phyloP scores from a whole-genome alignment of 2,329 filamentous ascomycete species.

The Seiridium cupressi region DNA sequence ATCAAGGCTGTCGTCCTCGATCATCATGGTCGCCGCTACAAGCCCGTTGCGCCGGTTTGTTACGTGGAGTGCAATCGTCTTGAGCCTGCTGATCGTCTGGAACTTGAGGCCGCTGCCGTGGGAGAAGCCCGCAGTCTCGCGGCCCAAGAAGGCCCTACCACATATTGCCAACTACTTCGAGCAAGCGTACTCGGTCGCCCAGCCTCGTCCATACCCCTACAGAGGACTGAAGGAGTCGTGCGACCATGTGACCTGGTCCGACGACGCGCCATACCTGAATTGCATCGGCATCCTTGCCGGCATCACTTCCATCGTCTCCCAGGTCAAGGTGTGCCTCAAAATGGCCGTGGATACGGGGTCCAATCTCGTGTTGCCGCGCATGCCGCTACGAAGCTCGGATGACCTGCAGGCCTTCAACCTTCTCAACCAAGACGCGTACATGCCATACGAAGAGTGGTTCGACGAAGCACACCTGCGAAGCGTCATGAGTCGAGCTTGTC shows the following conservation, averaged over 20 bases:
- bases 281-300: not conserved
- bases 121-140: not conserved
- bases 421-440: not conserved
- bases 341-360: conserved; percentile 1
- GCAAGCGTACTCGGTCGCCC: not conserved
- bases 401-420: not conserved
- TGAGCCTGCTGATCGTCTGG: not conserved
- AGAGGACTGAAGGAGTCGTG: not conserved
- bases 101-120: not conserved
- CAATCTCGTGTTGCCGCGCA: not conserved
- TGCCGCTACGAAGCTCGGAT: conserved; percentile 1
- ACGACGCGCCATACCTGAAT: not conserved
- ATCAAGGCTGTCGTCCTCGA: not conserved
- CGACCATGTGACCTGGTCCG: not conserved
- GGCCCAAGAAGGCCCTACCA: not conserved
- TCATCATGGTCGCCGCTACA: not conserved
- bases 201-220: not conserved
- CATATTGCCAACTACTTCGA: not conserved
- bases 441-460: conserved; percentile 1
- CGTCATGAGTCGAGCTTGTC: not conserved
- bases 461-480: not conserved
- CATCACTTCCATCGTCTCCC: not conserved
- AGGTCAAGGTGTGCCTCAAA: conserved; percentile 2
- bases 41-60: not conserved
- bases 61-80: not conserved